Evolutionary conservation across 2,329 filamentous ascomycete species (phyloP).

Genomic region (Fusarium sambucinum): DNA sequence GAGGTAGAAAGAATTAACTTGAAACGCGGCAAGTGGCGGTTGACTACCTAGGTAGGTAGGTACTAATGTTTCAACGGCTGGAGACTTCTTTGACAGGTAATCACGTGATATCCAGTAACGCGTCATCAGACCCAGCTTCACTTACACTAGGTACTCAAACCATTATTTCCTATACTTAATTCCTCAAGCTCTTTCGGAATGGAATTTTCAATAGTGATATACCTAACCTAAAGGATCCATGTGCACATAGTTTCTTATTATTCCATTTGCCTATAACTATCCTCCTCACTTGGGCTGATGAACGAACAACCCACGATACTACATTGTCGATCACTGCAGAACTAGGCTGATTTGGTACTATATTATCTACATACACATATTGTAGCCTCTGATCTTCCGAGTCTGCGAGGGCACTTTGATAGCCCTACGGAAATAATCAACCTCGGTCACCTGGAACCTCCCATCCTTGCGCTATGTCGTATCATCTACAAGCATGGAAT

Average conservation of each 20-base stretch:
- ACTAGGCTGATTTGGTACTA: not conserved
- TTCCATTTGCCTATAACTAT: not conserved
- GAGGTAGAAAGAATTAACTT: slow-evolving; percentile 13
- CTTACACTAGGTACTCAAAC: too few species aligned
- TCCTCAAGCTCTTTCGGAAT: not conserved
- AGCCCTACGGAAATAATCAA: slow-evolving; percentile 4
- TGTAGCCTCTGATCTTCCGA: not conserved
- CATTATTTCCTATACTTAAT: not conserved
- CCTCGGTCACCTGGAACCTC: not conserved
- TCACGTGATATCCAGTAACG: slow-evolving; percentile 32
- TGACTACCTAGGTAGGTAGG: too few species aligned
- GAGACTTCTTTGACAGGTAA: slow-evolving; percentile 36
- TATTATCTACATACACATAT: too few species aligned
- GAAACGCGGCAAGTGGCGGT: slow-evolving; percentile 19
- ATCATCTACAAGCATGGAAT: not conserved
- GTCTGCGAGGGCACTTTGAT: not conserved
- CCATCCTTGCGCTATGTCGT: slow-evolving; percentile 6
- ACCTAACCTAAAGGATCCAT: not conserved
- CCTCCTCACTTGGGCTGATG: not conserved
- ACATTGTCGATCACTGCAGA: slow-evolving; percentile 12
- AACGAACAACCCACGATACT: not conserved
- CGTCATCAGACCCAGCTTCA: slow-evolving; percentile 1
- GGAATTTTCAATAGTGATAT: not conserved
- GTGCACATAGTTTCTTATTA: not conserved
- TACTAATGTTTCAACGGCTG: slow-evolving; percentile 4